phyloP scores from a whole-genome alignment of 2,329 filamentous ascomycete species.

The Mycogone perniciosa region DNA sequence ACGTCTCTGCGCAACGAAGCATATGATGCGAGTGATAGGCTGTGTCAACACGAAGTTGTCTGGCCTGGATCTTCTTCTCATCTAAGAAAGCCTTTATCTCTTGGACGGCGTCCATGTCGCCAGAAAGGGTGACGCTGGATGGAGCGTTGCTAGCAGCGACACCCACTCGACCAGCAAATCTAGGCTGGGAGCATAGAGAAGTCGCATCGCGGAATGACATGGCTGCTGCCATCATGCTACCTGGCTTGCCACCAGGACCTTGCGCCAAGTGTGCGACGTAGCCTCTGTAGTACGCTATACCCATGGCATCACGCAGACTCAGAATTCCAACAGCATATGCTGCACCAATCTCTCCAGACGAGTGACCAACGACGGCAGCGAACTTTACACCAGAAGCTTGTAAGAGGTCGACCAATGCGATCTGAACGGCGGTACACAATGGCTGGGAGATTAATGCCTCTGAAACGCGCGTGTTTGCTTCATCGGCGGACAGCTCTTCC shows the following conservation, averaged over 20 bases:
- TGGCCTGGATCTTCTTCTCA: conserved; percentile 18
- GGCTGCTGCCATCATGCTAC: conserved; percentile 3
- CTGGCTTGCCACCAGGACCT: not conserved
- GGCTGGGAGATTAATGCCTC: conserved; percentile 24
- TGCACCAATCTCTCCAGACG: conserved; percentile 44
- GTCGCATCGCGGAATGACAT: not conserved
- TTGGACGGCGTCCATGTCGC: conserved; percentile 21
- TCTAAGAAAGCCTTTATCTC: conserved; percentile 18
- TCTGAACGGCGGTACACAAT: conserved; percentile 23
- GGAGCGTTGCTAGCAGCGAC: conserved; percentile 30
- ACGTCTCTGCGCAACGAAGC: conserved; percentile 5
- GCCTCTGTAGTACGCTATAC: conserved; percentile 5
- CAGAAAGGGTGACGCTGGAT: conserved; percentile 22
- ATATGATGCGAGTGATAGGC: conserved; percentile 28
- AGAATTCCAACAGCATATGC: conserved; percentile 43
- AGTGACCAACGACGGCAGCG: conserved; percentile 38
- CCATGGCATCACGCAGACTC: conserved; percentile 17
- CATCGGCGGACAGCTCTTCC: not conserved
- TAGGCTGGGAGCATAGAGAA: not conserved
- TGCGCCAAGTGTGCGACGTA: not conserved
- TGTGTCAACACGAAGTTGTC: conserved; percentile 21
- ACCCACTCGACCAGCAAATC: conserved; percentile 20
- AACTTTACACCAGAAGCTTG: conserved; percentile 26
- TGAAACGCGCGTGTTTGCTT: not conserved
- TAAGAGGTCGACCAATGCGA: conserved; percentile 24